Base-by-base conservation (phyloP, 768 basidiomycete genomes). In the Tylopilus vinaceipallidus region DNA sequence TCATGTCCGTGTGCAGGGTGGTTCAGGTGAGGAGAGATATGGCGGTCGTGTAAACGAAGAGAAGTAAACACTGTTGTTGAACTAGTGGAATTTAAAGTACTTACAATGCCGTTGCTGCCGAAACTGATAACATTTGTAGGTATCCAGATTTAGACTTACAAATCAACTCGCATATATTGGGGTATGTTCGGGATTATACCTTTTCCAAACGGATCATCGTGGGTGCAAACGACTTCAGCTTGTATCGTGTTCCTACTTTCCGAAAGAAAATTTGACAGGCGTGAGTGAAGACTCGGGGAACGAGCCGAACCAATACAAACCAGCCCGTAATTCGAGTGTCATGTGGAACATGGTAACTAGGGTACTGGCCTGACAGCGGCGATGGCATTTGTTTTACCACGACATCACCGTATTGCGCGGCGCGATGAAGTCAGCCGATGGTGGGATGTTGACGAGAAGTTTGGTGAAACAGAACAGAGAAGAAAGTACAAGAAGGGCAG, bases 271-370 rank as follows among this genome's bases (percentile, higher is more conserved):
- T 17, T 13, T 19, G 5, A 35, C 8, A 30, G n/a, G n/a, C n/a
- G n/a, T n/a, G n/a, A n/a, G n/a, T n/a, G n/a, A n/a, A n/a, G n/a
- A 49, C 50, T 59, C 49, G 47, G 56, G 43, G 49, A 49, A 58
- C 16, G 34, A 27, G 10, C 23, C 16, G 23, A 50, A 50, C 60
- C 39, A 24, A 26, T n/a, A 1, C 26, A 27, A 52, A 50, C 51
- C 33, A 32, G 52, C 40, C 35, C 44, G 11, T 24, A 4, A 27
- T 17, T 14, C 30, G 17, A 17, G 16, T 22, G 35, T 43, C 42
- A 45, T 24, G 24, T 34, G 33, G 9, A 7, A 22, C 36, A 32
- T 41, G 17, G 32, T 22, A n/a, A 45, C 39, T 11, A 29, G 2
- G 27, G 22, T 11, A 12, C 39, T 37, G 19, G 27, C 27, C 27